Conservation (phyloP, 2,329 filamentous ascomycete genomes). For the Gremmenia infestans region DNA sequence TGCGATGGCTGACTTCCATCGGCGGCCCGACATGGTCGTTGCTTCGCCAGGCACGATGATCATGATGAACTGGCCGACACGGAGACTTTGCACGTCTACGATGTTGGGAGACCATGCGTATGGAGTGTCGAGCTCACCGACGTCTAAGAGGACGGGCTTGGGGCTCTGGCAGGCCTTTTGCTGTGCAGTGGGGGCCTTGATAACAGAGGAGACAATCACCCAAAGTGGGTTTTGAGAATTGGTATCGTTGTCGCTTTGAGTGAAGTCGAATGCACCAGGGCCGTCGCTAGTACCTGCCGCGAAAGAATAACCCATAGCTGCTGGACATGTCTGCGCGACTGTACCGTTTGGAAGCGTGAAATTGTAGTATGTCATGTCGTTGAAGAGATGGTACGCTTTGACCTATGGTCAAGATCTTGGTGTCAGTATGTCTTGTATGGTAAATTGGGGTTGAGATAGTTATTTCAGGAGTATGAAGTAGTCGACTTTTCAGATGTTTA, state of each 20-base stretch:
- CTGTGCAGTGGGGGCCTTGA: slow-evolving; percentile 62
- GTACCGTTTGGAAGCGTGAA: slow-evolving; percentile 72
- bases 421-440: no score
- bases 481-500: no score
- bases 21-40: slow-evolving; percentile 84
- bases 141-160: slow-evolving; percentile 83
- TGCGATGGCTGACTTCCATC: slow-evolving; percentile 65
- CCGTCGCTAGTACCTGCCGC: slow-evolving; percentile 89
- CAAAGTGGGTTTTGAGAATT: slow-evolving; percentile 64
- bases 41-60: slow-evolving; percentile 82
- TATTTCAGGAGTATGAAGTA: no score
- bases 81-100: slow-evolving; percentile 79
- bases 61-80: slow-evolving; percentile 79
- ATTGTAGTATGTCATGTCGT: slow-evolving; percentile 71
- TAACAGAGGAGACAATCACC: slow-evolving; percentile 64
- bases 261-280: slow-evolving; percentile 87
- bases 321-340: slow-evolving; percentile 69
- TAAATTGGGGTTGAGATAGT: no score
- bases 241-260: slow-evolving; percentile 69
- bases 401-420: no score
- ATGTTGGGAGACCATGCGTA: slow-evolving; percentile 90
- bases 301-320: slow-evolving; percentile 84
- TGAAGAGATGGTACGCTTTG: slow-evolving; percentile 78
- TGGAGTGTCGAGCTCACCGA: slow-evolving; percentile 68
- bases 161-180: slow-evolving; percentile 51